Base-by-base conservation (phyloP, 2,329 filamentous ascomycete genomes). In the Xylariaceae sp. region DNA sequence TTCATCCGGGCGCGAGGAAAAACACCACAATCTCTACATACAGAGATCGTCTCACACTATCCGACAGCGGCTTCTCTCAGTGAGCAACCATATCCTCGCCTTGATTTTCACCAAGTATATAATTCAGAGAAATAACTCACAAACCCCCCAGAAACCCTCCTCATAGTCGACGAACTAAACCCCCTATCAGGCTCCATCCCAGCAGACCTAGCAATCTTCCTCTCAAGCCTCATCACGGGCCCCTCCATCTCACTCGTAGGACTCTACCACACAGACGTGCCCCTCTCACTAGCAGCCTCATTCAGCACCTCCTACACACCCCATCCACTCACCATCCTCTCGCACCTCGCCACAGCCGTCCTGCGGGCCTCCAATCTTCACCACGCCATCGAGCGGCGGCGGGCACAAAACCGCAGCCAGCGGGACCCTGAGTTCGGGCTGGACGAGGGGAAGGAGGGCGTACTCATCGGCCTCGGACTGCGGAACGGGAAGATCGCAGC, bases 281-380 rank as follows among this genome's bases (percentile, higher is more conserved):
- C 91, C 1, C 74, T 86, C 23, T 66, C 77, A 51, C 74, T 71
- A 4, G 63, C 72, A 12, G 21, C 53, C n/a, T 63, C 71, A 11
- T 63, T 68, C 28, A 65, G 68, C 44, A 55, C 70, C 31, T 82
- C 74, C 67, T 87, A 91, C 74, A 77, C 84, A 16, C 91, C 92
- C 1, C 77, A 85, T 24, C 86, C 92, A 0, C 79, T 96, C 11
- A 87, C 87, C 1, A 78, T 92, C 1, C 80, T 98, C 19, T 84
- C 82, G 41, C 96, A 96, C 74, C 86, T 97, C 56, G 91, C 93
- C n/a, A 99, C 95, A 3, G 88, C 92, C 3, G 84, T 98, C 50
- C 81, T 98, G 57, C 87, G 84, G 4, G 80, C 90, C 0, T 86
- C 88, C 34, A 90, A 87, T 12, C 82, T 97, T 34, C 78, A 85